Base-by-base conservation (phyloP, 768 basidiomycete genomes). In the Tricholoma saponaceum region DNA sequence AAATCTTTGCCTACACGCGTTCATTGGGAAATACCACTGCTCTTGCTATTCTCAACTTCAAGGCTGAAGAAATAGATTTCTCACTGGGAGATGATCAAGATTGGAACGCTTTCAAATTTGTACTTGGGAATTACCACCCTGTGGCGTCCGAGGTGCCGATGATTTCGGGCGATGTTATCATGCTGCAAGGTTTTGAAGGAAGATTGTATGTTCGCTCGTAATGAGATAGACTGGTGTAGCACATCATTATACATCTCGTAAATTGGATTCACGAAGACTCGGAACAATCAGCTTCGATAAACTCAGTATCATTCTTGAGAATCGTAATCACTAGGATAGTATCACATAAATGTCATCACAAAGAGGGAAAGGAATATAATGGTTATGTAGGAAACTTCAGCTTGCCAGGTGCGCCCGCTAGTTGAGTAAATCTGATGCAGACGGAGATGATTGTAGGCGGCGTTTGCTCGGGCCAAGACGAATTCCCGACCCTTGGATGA, bases 1-100 rank as follows among this genome's bases (percentile, higher is more conserved):
- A 77, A 26, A 76, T 84, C 18, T 84, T 89, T 54, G 82, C 81
- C 0, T 89, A 81, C 64, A 74, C 70, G 0, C 77, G 84, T 22
- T 67, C 69, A 2, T 61, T 81, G 7, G 74, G 69, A 0, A 55
- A 61, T 3, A 54, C 65, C 3, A 74, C 68, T 2, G 72, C 78
- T 6, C 62, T 83, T 20, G 72, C 83, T 5, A 16, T 83, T 13
- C 69, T 85, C 54, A 85, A 83, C 59, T 83, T 86, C 58, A 65
- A 62, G 25, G 65, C 70, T 9, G 64, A 59, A 1, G 67, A 70
- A 13, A 60, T 67, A 8, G 37, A 52, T 6, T 67, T 72, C 56
- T 30, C 51, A 1, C 33, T 73, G 3, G 51, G 52, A 26, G 37
- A 46, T n/a, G 44, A 57, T 9, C 28, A 49, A 12, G 52, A 55